Evolutionary conservation across 202 grass and related monocot species (phyloP), one percentile per base, ranked within the genome.

Genomic region (Musa balbisiana): DNA sequence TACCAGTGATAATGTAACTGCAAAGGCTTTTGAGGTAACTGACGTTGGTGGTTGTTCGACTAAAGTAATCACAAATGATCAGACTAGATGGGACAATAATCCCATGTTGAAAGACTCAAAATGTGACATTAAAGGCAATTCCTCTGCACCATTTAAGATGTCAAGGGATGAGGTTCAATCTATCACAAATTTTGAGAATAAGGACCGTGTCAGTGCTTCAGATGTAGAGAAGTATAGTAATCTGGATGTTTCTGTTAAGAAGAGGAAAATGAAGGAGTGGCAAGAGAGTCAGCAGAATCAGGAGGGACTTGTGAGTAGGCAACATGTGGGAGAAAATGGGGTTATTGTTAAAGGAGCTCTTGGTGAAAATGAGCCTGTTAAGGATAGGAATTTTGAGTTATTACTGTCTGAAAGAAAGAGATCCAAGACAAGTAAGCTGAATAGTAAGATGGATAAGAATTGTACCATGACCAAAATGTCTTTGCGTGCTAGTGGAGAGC

Each of bases 381-480:
- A 82, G 68, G 80, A 87, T 65, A 90, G 77, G 8, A 97, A 91
- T 70, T 62, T 55, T 75, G 91, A 85, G 53, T 78, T 78, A 51
- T 76, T 21, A 26, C 83, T 87, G 56, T 83, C 89, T 17, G 86
- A 82, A 83, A 84, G 84, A 68, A 75, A 79, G 55, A 49, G 73
- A 66, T 76, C 76, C 58, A 65, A 5, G 2, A n/a, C 50, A 69
- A 14, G 1, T 83, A 83, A 69, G 72, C 63, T 43, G 77, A 76
- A 80, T 69, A 74, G 67, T 62, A 54, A 50, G 87, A 87, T 75
- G 74, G 49, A 71, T 55, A 25, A 68, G 29, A 83, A 52, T 58
- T 14, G 11, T 20, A 49, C 24, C 33, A 49, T n/a, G 8, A 60
- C 24, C 21, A 33, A 27, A 75, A 60, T 49, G 54, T 15, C 29